A percentile compares a stretch with the other conserved stretches of the same genome.
Conservation (phyloP, 352 stramenopile genomes). For the Pythium graminicola region DNA sequence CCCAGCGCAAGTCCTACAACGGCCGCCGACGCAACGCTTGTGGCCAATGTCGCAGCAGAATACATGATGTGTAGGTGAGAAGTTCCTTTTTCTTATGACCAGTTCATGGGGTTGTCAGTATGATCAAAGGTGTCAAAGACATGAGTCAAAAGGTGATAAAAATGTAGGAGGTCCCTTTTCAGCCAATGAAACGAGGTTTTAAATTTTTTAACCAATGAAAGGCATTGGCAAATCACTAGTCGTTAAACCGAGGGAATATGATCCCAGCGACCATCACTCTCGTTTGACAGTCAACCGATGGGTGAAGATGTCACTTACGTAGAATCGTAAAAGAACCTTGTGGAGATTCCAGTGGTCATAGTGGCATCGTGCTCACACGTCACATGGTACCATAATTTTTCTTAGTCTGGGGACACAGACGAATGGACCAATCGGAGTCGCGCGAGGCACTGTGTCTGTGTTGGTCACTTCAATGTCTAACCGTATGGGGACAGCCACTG, state of each 20-base stretch:
- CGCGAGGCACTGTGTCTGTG: not conserved
- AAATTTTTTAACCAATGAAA: not conserved
- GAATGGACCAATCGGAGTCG: slow-evolving; percentile 1
- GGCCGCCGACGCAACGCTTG: slow-evolving; percentile 38
- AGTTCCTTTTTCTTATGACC: not conserved
- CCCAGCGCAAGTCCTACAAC: slow-evolving; percentile 37
- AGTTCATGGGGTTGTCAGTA: not conserved
- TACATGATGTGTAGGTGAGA: slow-evolving; percentile 18
- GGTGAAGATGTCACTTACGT: not conserved
- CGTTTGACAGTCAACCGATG: not conserved
- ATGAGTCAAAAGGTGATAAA: slow-evolving; percentile 15
- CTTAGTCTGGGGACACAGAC: slow-evolving; percentile 8
- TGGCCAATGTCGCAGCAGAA: slow-evolving; percentile 36
- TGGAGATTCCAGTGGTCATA: too few species aligned
- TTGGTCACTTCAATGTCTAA: not conserved
- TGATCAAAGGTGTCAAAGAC: slow-evolving; percentile 15
- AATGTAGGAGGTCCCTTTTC: slow-evolving; percentile 3
- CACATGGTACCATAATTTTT: not conserved
- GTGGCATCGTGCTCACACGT: slow-evolving; percentile 5
- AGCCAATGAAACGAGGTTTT: slow-evolving; percentile 1
- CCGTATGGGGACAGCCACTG: not conserved
- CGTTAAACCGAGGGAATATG: slow-evolving; percentile 2
- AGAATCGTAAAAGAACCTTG: not conserved
- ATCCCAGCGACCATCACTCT: not conserved
- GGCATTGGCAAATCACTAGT: not conserved